Base-by-base conservation (phyloP, 805 yeast genomes). In the Wickerhamomyces canadensis region DNA sequence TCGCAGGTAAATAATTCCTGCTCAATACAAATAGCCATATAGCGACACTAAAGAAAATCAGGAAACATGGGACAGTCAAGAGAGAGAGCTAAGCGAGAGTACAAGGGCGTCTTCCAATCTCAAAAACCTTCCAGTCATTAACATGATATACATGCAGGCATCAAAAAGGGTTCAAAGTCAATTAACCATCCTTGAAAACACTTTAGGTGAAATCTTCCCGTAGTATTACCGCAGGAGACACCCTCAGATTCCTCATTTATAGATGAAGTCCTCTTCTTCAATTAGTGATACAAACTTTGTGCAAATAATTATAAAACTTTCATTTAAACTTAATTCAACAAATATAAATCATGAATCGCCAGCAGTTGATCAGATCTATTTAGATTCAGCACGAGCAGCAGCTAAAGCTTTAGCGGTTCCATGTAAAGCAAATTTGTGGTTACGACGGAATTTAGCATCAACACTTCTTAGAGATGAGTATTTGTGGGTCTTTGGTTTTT, bases 391-490 rank as follows among this genome's bases (percentile, higher is more conserved):
- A 61, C 76, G 73, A 56, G 79, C 79, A 64, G 81, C 86, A 68
- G 95, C 95, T 67, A 88, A 78, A 59, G 89, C 91, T 77, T 80
- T 87, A 59, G 85, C 88, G 60, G 95, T 87, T 74, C 98, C 98
- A 74, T 84, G 96, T 66, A 87, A 80, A 75, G 97, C 98, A 74
- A 80, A 85, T 76, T 85, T 89, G 93, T 91, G 98, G 95, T 93
- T 93, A 78, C 98, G 84, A 68, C 80, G 81, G 95, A 93, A 93
- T 84, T 93, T 93, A 68, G 98, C 81, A 74, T 93, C 98, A 70
- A 91, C 97, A 80, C 95, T 95, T 77, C 86, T 91, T 74, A 87
- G 79, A 55, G 98, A 89, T 59, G 96, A 96, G 82, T 91, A 88
- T 79, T 86, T 89, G 95, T 80, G 74, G 67, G 96, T 83, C 82